Conservation (phyloP, 352 stramenopile species). For the Blastocystis sp. region DNA sequence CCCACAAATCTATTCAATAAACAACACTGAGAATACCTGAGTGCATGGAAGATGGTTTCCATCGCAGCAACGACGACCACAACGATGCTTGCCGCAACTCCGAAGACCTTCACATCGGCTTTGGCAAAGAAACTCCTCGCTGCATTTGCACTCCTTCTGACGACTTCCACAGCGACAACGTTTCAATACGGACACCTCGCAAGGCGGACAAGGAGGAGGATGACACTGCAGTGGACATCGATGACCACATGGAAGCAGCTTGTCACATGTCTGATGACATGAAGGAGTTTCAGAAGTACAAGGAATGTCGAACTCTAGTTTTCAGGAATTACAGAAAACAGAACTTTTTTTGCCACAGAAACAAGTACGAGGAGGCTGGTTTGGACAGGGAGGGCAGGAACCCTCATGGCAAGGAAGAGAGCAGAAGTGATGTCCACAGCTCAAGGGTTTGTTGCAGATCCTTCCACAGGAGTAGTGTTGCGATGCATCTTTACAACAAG, state of each 20-base stretch:
- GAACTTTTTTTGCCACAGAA: constrained; percentile 58
- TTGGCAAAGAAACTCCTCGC: neutral
- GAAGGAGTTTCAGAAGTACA: constrained; percentile 35
- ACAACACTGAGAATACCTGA: neutral
- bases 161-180: neutral
- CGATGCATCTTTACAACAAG: neutral
- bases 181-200: neutral
- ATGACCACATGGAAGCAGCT: constrained; percentile 19
- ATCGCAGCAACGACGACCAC: constrained; percentile 31
- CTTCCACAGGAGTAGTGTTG: neutral
- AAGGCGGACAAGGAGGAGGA: constrained; percentile 10
- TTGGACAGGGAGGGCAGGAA: constrained; percentile 25
- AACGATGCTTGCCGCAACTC: constrained; percentile 28
- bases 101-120: neutral
- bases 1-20: neutral
- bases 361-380: constrained; percentile 25
- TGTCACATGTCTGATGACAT: constrained; percentile 43
- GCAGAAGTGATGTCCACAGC: constrained; percentile 23
- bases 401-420: constrained; percentile 13
- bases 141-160: neutral
- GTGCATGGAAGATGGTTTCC: constrained; percentile 9
- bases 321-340: neutral
- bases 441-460: constrained; percentile 9
- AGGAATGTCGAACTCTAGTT: constrained; percentile 4
- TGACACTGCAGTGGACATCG: neutral